These are phyloP conservation scores for Pseudogymnoascus sp. DNA, from an alignment of 2,329 filamentous ascomycete species.

Conservation along the genomic window DNA sequence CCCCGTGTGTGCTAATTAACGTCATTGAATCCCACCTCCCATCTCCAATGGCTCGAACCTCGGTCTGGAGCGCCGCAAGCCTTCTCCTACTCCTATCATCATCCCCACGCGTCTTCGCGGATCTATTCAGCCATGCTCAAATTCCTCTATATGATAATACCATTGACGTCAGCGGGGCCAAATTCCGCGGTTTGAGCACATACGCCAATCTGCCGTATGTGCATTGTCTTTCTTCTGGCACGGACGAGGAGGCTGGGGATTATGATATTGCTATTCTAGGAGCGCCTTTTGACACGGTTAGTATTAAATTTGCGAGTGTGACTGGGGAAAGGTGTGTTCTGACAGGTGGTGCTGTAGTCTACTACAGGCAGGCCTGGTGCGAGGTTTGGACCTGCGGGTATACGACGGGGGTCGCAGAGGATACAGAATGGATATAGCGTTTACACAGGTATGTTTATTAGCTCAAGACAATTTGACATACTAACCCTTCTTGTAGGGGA, in stretches of 20 bases:
- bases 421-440: constrained; percentile 24
- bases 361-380: constrained; percentile 30
- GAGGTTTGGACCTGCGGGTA: constrained; percentile 31
- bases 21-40: not conserved
- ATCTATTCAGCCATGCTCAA: not conserved
- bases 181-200: constrained; percentile 14
- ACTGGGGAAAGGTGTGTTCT: not conserved
- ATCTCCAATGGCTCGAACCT: not conserved
- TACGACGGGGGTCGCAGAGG: constrained; percentile 29
- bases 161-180: not conserved
- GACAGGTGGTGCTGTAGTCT: not conserved
- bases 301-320: not conserved
- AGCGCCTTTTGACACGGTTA: constrained; percentile 43
- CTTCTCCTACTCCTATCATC: not conserved
- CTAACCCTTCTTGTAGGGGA: constrained; percentile 23
- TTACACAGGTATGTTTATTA: constrained; percentile 37
- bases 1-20: not conserved
- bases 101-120: not conserved
- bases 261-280: constrained; percentile 37
- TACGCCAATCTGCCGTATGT: constrained; percentile 16
- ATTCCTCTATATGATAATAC: not conserved
- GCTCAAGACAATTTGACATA: constrained; percentile 15
- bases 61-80: not conserved
- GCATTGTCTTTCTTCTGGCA: constrained; percentile 7
- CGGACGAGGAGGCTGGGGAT: not conserved